phyloP scores from a whole-genome alignment of 2,329 filamentous ascomycete species.

The Macrophomina phaseolina region DNA sequence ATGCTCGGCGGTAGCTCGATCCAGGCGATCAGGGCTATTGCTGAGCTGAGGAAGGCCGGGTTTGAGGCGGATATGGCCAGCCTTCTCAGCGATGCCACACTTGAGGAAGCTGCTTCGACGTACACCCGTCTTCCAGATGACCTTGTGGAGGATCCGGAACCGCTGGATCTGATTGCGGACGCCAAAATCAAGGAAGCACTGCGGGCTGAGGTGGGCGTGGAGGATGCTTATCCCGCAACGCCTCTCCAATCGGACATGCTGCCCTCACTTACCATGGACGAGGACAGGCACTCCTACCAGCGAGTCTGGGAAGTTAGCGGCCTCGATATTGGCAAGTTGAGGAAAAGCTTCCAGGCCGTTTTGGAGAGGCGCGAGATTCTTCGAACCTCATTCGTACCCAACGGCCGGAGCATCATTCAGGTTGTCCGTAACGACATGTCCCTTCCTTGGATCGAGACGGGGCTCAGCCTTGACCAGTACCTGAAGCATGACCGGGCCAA shows the following conservation, averaged over 20 bases:
- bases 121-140: neutral
- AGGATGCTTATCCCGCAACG: slow-evolving; percentile 23
- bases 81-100: neutral
- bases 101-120: neutral
- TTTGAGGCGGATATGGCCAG: neutral
- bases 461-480: neutral
- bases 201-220: neutral
- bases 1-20: neutral
- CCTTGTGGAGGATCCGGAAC: neutral
- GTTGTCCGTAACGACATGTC: neutral
- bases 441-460: slow-evolving; percentile 16
- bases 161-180: neutral
- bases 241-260: slow-evolving; percentile 9
- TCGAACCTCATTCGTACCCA: slow-evolving; percentile 42
- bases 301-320: neutral
- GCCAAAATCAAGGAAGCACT: too few relatives aligned
- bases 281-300: neutral
- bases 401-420: slow-evolving; percentile 6
- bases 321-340: slow-evolving; percentile 33
- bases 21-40: neutral
- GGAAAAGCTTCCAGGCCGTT: slow-evolving; percentile 40
- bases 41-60: neutral
- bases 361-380: slow-evolving; percentile 41
- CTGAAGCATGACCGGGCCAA: neutral
- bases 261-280: neutral